Base-by-base conservation (phyloP, 1,284 basidiomycete species). In the Leccinum insigne region DNA sequence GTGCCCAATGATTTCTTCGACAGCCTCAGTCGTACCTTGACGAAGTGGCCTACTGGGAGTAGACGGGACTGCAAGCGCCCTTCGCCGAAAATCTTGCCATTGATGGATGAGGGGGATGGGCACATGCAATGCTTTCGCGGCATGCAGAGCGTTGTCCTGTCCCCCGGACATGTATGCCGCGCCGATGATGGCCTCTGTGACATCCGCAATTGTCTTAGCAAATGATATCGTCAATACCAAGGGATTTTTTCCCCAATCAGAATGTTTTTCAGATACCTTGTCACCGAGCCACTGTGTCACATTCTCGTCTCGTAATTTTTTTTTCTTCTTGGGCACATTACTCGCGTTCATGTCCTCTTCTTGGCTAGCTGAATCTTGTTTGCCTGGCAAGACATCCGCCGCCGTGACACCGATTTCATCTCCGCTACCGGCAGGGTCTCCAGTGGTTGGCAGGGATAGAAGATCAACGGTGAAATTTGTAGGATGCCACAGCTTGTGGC, bases 161-260 rank as follows among this genome's bases (percentile, higher is more conserved):
- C 90, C 93, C 7, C 87, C 88, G 26, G 86, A 85, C 49, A 92
- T 79, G 73, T 88, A 93, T 5, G 89, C 91, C 5, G 93, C 92
- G 21, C 90, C 93, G 52, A 94, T 85, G 63, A 94, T 86, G 3
- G 92, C 91, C 76, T 95, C 93, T 14, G 86, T 85, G 57, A 93
- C 90, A 76, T 94, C 93, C 60, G 92, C 92, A 42, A 93, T 81
- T n/a, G 86, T 85, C 92, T 93, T 69, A 59, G 60, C 44, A 63
- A 62, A 70, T 2, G 61, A 65, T 29, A 49, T 60, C 60, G 58
- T 74, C 63, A 73, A 60, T 16, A 62, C 16, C 56, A 26, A 21
- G 26, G 23, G 23, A 52, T 14, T 60, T 10, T 63, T 62, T 62
- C 60, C 62, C 42, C 40, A 47, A 64, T 62, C 60, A 66, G 58